phyloP scores from a whole-genome alignment of 768 basidiomycete genomes.

The Russula vinacea region DNA sequence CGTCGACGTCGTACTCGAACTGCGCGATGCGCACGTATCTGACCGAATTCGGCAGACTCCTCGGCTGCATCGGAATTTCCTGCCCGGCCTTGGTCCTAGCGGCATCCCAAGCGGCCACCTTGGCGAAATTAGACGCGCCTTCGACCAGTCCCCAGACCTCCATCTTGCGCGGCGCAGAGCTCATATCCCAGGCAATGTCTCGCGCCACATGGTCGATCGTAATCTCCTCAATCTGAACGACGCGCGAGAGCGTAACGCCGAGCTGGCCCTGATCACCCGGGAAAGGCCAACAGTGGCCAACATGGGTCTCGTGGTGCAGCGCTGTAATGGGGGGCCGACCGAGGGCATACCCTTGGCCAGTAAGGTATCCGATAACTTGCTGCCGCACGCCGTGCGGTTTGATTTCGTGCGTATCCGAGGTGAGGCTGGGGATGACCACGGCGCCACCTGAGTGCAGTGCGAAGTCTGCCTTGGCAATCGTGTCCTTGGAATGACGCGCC shows the following conservation, averaged over 20 bases:
- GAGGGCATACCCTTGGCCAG: slow-evolving; percentile 55
- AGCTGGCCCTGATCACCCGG: slow-evolving; percentile 72
- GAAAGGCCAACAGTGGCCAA: slow-evolving; percentile 95
- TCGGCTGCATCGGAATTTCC: slow-evolving; percentile 34
- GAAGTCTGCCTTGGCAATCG: slow-evolving; percentile 77
- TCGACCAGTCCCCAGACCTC: slow-evolving; percentile 92
- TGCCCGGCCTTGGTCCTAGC: slow-evolving; percentile 31
- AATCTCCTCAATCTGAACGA: slow-evolving; percentile 58
- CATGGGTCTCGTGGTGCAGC: slow-evolving; percentile 78
- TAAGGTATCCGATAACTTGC: slow-evolving; percentile 53
- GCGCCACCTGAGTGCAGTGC: slow-evolving; percentile 84
- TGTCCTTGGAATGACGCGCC: slow-evolving; percentile 67
- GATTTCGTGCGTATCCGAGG: slow-evolving; percentile 73
- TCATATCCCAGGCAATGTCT: slow-evolving; percentile 78
- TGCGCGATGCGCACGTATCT: slow-evolving; percentile 45
- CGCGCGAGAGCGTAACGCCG: slow-evolving; percentile 71
- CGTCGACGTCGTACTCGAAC: slow-evolving; percentile 48
- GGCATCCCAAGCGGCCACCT: slow-evolving; percentile 54
- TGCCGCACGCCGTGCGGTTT: slow-evolving; percentile 49
- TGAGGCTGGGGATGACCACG: slow-evolving; percentile 74
- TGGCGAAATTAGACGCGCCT: slow-evolving; percentile 64
- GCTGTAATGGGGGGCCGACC: slow-evolving; percentile 85
- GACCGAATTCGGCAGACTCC: slow-evolving; percentile 33
- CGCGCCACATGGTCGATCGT: slow-evolving; percentile 85
- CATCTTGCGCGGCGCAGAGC: slow-evolving; percentile 79